Evolutionary conservation across 768 basidiomycete species (phyloP).

Genomic region (Trichaptum fuscoviolaceum): DNA sequence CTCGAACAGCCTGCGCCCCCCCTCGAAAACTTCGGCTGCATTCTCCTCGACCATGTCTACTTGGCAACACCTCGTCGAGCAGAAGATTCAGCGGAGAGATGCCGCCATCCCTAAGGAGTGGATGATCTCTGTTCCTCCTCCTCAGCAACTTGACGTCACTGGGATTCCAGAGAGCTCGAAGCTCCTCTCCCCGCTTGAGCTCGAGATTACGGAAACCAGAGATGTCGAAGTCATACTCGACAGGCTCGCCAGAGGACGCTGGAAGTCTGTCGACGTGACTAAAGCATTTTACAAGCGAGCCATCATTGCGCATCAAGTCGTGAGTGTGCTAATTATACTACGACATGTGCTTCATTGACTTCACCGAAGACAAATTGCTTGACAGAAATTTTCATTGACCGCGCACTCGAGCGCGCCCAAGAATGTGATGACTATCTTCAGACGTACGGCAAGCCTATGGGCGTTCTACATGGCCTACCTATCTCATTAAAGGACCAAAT

Average conservation of each 20-base stretch:
- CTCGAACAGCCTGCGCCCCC: background rate
- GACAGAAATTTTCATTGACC: slow-evolving; percentile 44
- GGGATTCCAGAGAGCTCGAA: slow-evolving; percentile 50
- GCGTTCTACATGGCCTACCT: slow-evolving; percentile 42
- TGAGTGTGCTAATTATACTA: slow-evolving; percentile 24
- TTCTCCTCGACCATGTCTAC: slow-evolving; percentile 1
- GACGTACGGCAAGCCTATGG: slow-evolving; percentile 34
- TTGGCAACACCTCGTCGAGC: slow-evolving; percentile 50
- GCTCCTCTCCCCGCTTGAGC: slow-evolving; percentile 48
- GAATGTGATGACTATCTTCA: slow-evolving; percentile 37
- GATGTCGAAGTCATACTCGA: slow-evolving; percentile 47
- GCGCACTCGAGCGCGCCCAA: slow-evolving; percentile 35
- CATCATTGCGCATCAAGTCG: slow-evolving; percentile 73
- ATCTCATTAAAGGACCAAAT: slow-evolving; percentile 40
- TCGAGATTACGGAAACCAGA: slow-evolving; percentile 54
- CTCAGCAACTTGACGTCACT: slow-evolving; percentile 45
- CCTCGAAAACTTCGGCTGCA: background rate
- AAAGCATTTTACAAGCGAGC: slow-evolving; percentile 75
- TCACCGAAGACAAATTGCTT: slow-evolving; percentile 40
- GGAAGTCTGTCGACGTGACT: slow-evolving; percentile 64
- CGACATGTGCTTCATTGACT: slow-evolving; percentile 3
- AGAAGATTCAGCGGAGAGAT: slow-evolving; percentile 49
- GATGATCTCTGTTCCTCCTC: slow-evolving; percentile 45
- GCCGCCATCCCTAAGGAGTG: slow-evolving; percentile 61
- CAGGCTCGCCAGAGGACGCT: slow-evolving; percentile 47